Evolutionary conservation across 2,329 filamentous ascomycete genomes (phyloP), one percentile per base, ranked within the genome.

Genomic region (Pestalotiopsis sp.): DNA sequence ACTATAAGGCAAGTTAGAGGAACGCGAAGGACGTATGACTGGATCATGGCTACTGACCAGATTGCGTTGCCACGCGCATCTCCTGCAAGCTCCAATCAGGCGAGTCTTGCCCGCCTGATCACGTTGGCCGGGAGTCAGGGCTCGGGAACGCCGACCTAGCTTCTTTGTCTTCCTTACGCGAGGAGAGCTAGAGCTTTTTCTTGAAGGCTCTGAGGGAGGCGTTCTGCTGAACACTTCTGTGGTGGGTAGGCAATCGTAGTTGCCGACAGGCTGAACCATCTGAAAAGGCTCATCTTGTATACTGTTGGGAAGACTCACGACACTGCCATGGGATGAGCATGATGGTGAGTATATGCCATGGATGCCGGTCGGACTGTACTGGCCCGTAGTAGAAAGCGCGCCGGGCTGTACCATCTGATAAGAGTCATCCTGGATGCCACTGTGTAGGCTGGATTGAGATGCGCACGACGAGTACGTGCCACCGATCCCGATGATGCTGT

Each of bases 1-100:
- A 86, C 83, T 85, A 17, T 1, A 17, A 23, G 41, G 4, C 12
- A 36, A 11, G 38, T 11, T 11, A 61, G 27, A 20, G 4, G 20
- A 45, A 65, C 9, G 20, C 20, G 17, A 23, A 27, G 36, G 9
- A 39, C 61, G 58, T 17, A 62, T 38, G 64, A 12, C 55, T 9
- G 41, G 66, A 36, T n/a, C 25, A 39, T 58, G 61, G 77, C 4
- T 49, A 27, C 82, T 71, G 78, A 85, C 84, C 25, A 79, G 77
- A 64, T 83, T 76, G 17, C 81, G 81, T 70, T 85, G 83, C 67
- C 81, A 80, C 41, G 80, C 79, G 71, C 83, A 86, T 13, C 83
- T 78, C 17, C 85, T 73, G 64, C 84, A 86, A 0, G 83, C 83
- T 36, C 79, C 79, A 20, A 76, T 71, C 12, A 71, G 75, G 13